Evolutionary conservation across 768 basidiomycete genomes (phyloP).

Genomic region (Crassisporium funariophilum): DNA sequence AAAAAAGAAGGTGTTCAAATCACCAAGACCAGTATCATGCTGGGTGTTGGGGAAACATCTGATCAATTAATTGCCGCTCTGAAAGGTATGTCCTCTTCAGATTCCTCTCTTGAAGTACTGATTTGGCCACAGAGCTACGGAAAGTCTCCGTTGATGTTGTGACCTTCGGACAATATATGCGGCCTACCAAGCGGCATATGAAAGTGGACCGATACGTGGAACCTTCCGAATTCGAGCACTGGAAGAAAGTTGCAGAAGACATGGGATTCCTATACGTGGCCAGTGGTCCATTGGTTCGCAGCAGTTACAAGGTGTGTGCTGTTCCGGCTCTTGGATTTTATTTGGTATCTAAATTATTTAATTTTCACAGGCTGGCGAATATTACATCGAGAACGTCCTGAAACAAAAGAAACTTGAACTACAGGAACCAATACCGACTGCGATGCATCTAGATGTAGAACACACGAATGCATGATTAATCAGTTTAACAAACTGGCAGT

Average conservation of each 20-base stretch:
- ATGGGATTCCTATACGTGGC: constrained; percentile 98
- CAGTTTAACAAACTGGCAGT: too few species aligned
- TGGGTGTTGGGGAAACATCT: constrained; percentile 90
- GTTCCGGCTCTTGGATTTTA: neutral
- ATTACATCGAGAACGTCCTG: constrained; percentile 90
- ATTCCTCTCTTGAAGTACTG: too few species aligned
- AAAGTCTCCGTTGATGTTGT: constrained; percentile 92
- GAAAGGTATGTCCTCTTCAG: too few species aligned
- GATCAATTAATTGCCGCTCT: constrained; percentile 83
- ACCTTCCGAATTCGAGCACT: constrained; percentile 89
- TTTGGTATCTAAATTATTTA: constrained; percentile 1
- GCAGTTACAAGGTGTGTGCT: constrained; percentile 87
- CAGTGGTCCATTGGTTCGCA: constrained; percentile 92
- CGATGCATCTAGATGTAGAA: constrained; percentile 10
- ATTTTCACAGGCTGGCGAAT: constrained; percentile 84
- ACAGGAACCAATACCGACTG: constrained; percentile 33
- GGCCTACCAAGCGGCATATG: constrained; percentile 98
- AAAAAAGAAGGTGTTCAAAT: constrained; percentile 83
- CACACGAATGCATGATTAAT: constrained; percentile 1
- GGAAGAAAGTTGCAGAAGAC: constrained; percentile 88
- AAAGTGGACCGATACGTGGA: constrained; percentile 97
- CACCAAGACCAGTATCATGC: constrained; percentile 99
- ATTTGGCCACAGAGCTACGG: constrained; percentile 69
- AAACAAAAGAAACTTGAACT: constrained; percentile 56
- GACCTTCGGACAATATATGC: constrained; percentile 99